Evolutionary conservation across 2,329 filamentous ascomycete genomes (phyloP).

Genomic region (Neofusicoccum parvum): DNA sequence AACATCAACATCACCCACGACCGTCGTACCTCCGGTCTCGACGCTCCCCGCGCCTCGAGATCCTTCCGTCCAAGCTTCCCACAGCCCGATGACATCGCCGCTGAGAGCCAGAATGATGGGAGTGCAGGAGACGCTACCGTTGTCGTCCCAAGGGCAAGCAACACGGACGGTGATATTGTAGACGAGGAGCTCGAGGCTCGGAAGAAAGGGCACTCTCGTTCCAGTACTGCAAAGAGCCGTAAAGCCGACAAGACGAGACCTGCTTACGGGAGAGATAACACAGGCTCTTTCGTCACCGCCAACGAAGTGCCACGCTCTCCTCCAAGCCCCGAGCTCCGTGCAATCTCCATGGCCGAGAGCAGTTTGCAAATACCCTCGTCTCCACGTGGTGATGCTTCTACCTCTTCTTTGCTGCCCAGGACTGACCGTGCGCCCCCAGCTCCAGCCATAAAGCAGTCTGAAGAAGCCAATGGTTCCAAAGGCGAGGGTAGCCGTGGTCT

Average conservation of each 20-base stretch:
- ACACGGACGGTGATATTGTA: conserved; percentile 14
- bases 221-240: neutral
- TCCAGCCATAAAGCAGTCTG: neutral
- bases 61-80: conserved; percentile 45
- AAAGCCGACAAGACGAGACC: neutral
- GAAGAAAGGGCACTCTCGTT: neutral
- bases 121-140: conserved; percentile 11
- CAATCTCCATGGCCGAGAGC: conserved; percentile 13
- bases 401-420: conserved; percentile 39
- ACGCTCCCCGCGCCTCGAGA: conserved; percentile 42
- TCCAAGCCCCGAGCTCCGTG: neutral
- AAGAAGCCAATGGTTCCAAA: neutral
- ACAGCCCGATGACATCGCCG: conserved; percentile 41
- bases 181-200: neutral
- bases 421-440: conserved; percentile 29
- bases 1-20: conserved; percentile 48
- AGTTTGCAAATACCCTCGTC: conserved; percentile 27
- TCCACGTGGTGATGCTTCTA: conserved; percentile 34
- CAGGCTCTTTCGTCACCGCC: conserved; percentile 19
- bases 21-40: conserved; percentile 45
- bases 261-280: neutral
- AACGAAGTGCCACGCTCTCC: neutral
- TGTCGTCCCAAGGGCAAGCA: conserved; percentile 10
- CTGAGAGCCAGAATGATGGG: conserved; percentile 31
- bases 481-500: conserved; percentile 32